Conservation (phyloP, 202 grass and related monocot genomes). For the Bolboschoenoplectus hybrid region DNA sequence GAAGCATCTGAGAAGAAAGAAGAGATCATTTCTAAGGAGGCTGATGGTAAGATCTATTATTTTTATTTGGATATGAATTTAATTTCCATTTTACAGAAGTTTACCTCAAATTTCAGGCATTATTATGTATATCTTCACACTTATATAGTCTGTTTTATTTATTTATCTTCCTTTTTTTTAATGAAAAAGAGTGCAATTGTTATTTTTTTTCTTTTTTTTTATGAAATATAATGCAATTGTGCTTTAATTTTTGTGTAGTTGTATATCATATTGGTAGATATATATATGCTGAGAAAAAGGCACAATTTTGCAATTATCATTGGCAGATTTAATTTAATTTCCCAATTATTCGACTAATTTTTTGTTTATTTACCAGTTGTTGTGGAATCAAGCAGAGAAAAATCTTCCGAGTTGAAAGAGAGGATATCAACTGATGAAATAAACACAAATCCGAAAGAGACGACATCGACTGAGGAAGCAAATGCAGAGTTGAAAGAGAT, state of each 20-base stretch:
- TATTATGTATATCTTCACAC: neutral
- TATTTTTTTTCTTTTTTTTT: no score
- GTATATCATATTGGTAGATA: no score
- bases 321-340: neutral
- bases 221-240: no score
- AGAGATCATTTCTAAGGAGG: slow-evolving; percentile 35
- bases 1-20: slow-evolving; percentile 37
- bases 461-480: neutral
- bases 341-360: neutral
- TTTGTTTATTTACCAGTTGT: neutral
- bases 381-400: slow-evolving; percentile 50
- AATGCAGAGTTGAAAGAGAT: neutral
- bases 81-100: neutral
- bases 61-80: neutral
- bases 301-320: no score
- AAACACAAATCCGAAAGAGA: neutral
- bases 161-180: neutral
- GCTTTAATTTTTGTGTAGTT: no score
- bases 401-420: neutral
- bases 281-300: no score
- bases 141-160: no score
- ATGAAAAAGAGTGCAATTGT: neutral
- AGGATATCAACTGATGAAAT: slow-evolving; percentile 13
- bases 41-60: slow-evolving; percentile 35
- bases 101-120: neutral